Conservation (phyloP, 192 early-diverging fungal genomes). For the Chytriomyces confervae region DNA sequence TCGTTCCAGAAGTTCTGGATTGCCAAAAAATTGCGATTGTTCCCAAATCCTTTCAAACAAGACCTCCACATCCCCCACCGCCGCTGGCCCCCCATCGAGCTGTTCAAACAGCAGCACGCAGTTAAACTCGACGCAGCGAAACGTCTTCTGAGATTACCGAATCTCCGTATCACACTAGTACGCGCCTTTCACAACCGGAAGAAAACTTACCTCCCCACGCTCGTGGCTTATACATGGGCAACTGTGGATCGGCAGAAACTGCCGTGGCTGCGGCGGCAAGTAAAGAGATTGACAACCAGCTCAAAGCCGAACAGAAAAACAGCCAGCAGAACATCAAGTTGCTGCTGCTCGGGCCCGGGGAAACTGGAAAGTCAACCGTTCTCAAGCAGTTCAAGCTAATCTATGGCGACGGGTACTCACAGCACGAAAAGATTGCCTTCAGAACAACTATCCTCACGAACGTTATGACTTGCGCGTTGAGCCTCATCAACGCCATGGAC, state of each 20-base stretch:
- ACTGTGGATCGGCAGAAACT: constrained; percentile 38
- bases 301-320: constrained; percentile 50
- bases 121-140: too few species aligned
- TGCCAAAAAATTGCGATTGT: too few species aligned
- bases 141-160: too few species aligned
- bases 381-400: constrained; percentile 55
- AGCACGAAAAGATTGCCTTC: constrained; percentile 45
- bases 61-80: too few species aligned
- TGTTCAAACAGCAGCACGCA: too few species aligned
- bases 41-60: too few species aligned
- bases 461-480: constrained; percentile 39
- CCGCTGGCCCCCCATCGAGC: too few species aligned
- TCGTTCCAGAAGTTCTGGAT: too few species aligned
- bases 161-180: too few species aligned
- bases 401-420: constrained; percentile 44
- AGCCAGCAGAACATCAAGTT: constrained; percentile 43
- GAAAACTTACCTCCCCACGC: too few species aligned
- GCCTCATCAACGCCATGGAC: constrained; percentile 50
- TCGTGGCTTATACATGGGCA: constrained; percentile 36
- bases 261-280: constrained; percentile 49
- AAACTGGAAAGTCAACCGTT: constrained; percentile 58
- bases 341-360: constrained; percentile 50
- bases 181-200: too few species aligned
- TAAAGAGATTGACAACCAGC: constrained; percentile 58
- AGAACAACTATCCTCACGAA: constrained; percentile 44